Evolutionary conservation across 257 asterid species (phyloP).

Genomic region (Penstemon davidsonii): DNA sequence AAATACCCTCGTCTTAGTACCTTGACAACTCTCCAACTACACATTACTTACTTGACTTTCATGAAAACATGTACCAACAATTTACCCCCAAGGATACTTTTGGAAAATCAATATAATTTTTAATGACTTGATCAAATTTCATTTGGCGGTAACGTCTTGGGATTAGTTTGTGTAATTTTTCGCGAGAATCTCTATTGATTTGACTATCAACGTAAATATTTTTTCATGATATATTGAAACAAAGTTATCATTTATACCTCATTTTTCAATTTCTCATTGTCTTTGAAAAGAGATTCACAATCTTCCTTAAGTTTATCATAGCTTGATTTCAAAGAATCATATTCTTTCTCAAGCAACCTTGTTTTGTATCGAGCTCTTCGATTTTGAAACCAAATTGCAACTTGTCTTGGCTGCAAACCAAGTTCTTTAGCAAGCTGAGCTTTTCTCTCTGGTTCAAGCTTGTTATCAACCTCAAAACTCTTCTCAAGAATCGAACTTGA

Average conservation of each 20-base stretch:
- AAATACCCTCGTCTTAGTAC: too few relatives aligned
- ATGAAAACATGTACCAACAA: too few relatives aligned
- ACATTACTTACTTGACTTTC: too few relatives aligned
- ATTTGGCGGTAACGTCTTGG: too few relatives aligned
- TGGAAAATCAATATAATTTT: too few relatives aligned
- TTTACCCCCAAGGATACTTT: too few relatives aligned
- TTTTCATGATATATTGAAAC: background rate
- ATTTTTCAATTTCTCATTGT: slow-evolving; percentile 54
- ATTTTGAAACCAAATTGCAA: slow-evolving; percentile 91
- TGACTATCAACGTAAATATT: too few relatives aligned
- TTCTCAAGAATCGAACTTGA: slow-evolving; percentile 80
- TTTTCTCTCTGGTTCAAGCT: slow-evolving; percentile 85
- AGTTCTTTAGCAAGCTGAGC: slow-evolving; percentile 71
- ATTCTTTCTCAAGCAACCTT: slow-evolving; percentile 70
- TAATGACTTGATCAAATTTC: too few relatives aligned
- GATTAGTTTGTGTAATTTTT: too few relatives aligned
- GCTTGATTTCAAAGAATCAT: slow-evolving; percentile 55
- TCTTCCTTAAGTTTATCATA: slow-evolving; percentile 58
- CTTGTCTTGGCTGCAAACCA: slow-evolving; percentile 74
- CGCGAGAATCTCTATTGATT: too few relatives aligned
- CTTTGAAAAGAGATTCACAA: slow-evolving; percentile 53
- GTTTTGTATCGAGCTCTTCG: slow-evolving; percentile 77
- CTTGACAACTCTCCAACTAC: too few relatives aligned
- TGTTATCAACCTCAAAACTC: slow-evolving; percentile 74
- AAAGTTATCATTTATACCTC: slow-evolving; percentile 44